A percentile compares a stretch with the other conserved stretches of the same genome.
Conservation (phyloP, 2,329 filamentous ascomycete genomes). For the Sphaerostilbella broomeana region DNA sequence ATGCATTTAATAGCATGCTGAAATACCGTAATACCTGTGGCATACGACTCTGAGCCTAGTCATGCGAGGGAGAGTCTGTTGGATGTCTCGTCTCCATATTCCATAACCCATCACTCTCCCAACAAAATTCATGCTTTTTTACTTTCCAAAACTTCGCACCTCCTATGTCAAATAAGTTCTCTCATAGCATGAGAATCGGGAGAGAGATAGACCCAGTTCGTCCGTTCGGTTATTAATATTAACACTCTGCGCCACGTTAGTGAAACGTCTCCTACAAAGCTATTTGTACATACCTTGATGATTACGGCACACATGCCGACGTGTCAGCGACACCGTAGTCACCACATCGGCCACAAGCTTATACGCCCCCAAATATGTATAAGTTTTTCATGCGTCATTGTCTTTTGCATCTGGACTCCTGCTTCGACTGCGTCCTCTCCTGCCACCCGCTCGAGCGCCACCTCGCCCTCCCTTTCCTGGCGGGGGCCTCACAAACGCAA, state of each 20-base stretch:
- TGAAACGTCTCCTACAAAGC: background rate
- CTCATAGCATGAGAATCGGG: too few relatives aligned
- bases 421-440: slow-evolving; percentile 43
- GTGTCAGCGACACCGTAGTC: slow-evolving; percentile 3
- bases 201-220: background rate
- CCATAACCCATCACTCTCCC: too few relatives aligned
- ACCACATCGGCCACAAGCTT: slow-evolving; percentile 11
- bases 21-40: too few relatives aligned
- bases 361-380: background rate
- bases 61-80: too few relatives aligned
- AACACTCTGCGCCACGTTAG: slow-evolving; percentile 10
- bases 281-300: slow-evolving; percentile 14
- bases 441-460: slow-evolving; percentile 31
- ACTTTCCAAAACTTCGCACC: too few relatives aligned
- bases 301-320: slow-evolving; percentile 10
- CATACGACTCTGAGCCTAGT: too few relatives aligned
- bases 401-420: slow-evolving; percentile 39
- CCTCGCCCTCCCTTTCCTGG: slow-evolving; percentile 40
- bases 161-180: too few relatives aligned
- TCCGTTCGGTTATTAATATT: background rate
- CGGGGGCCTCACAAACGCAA: slow-evolving; percentile 76
- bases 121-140: too few relatives aligned
- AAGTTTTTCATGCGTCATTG: slow-evolving; percentile 21
- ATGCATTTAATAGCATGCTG: too few relatives aligned
- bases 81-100: too few relatives aligned